Conservation (phyloP, 116 monocot genomes). For the Trichopus zeylanicus region DNA sequence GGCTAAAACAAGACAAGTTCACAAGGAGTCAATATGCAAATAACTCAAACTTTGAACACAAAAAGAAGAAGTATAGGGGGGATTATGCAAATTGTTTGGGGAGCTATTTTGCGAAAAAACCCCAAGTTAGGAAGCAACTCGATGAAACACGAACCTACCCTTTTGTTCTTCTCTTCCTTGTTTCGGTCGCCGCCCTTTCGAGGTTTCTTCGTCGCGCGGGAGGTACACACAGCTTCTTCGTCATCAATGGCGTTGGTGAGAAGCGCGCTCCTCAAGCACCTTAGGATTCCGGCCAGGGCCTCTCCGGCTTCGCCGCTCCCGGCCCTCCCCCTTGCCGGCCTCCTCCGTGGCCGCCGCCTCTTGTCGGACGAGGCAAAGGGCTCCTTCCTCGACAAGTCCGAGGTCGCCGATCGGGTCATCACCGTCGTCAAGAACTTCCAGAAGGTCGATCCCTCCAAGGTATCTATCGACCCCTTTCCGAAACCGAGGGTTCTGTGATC, state of each 20-base stretch:
- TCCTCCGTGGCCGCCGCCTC: constrained; percentile 25
- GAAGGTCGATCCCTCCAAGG: constrained; percentile 90
- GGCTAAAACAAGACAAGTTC: constrained; percentile 26
- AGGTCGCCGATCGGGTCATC: constrained; percentile 77
- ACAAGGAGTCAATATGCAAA: too few species aligned
- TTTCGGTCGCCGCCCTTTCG: not conserved
- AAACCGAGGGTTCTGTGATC: too few species aligned
- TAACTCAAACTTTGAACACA: too few species aligned
- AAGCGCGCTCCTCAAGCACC: constrained; percentile 58
- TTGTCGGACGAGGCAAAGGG: constrained; percentile 70
- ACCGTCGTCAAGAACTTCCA: constrained; percentile 93
- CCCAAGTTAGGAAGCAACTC: too few species aligned
- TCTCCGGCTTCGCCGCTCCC: constrained; percentile 14
- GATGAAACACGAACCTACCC: too few species aligned
- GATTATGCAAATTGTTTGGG: too few species aligned
- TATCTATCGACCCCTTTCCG: too few species aligned
- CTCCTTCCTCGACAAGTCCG: constrained; percentile 85
- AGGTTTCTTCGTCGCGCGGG: not conserved
- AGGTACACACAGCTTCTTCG: not conserved
- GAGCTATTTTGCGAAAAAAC: too few species aligned
- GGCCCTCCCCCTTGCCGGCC: constrained; percentile 10
- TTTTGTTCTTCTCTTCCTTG: too few species aligned
- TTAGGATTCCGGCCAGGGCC: constrained; percentile 33
- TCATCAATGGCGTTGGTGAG: constrained; percentile 36
- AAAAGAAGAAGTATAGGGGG: too few species aligned